These are phyloP conservation scores for Ophiocordyceps camponoti-floridani DNA, from an alignment of 2,329 filamentous ascomycete species.

Conservation along the genomic window DNA sequence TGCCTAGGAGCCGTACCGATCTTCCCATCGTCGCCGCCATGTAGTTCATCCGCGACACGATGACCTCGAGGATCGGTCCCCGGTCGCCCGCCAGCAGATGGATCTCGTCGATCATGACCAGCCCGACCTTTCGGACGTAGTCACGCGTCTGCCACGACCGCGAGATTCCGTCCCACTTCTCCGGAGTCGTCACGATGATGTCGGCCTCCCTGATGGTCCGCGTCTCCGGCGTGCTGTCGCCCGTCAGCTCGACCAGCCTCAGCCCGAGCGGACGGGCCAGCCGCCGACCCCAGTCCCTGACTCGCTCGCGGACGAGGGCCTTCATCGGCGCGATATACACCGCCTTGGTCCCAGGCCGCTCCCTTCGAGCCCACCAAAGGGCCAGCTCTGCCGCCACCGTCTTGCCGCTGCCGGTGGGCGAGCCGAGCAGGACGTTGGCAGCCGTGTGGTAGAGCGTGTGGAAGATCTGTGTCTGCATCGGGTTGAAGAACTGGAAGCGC, in stretches of 20 bases:
- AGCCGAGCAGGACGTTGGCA: conserved; percentile 84
- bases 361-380: conserved; percentile 99
- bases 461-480: conserved; percentile 98
- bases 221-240: conserved; percentile 93
- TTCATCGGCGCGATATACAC: conserved; percentile 99
- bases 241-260: conserved; percentile 86
- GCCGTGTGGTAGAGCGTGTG: conserved; percentile 87
- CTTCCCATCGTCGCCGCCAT: conserved; percentile 88
- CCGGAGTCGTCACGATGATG: conserved; percentile 96
- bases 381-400: conserved; percentile 90
- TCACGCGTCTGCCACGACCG: conserved; percentile 96
- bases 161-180: conserved; percentile 99
- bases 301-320: conserved; percentile 85
- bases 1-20: conserved; percentile 79
- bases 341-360: conserved; percentile 87
- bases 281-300: conserved; percentile 81
- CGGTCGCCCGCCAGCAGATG: conserved; percentile 92
- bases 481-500: conserved; percentile 93
- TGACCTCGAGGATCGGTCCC: conserved; percentile 95
- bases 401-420: conserved; percentile 92
- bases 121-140: conserved; percentile 83
- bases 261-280: conserved; percentile 70
- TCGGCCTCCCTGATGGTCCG: conserved; percentile 89
- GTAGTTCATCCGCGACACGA: conserved; percentile 90
- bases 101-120: conserved; percentile 98